Evolutionary conservation across 73 alveolate genomes (phyloP).

Genomic region (Paramecium tetraurelia): DNA sequence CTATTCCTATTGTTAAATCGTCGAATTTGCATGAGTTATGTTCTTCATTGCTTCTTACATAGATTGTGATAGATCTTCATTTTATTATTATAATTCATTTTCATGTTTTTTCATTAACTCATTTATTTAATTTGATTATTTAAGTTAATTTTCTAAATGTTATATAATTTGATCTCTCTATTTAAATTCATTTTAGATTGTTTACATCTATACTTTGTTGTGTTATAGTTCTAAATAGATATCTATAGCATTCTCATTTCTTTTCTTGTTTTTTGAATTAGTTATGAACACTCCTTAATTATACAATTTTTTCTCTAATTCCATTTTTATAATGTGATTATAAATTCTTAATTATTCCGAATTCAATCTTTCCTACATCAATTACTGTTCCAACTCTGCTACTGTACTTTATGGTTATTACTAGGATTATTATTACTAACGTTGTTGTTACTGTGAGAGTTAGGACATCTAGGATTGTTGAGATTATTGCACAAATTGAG

Average conservation of each 20-base stretch:
- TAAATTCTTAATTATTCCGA: slow-evolving; percentile 39
- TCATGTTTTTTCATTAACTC: slow-evolving; percentile 29
- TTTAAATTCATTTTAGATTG: slow-evolving; percentile 26
- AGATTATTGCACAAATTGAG: neutral
- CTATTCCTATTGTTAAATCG: neutral
- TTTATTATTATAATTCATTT: slow-evolving; percentile 1
- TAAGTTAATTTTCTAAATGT: neutral
- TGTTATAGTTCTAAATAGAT: slow-evolving; percentile 20
- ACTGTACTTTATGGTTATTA: neutral
- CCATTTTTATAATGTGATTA: slow-evolving; percentile 39
- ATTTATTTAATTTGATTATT: slow-evolving; percentile 4
- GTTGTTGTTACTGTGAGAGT: neutral
- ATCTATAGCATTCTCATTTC: slow-evolving; percentile 38
- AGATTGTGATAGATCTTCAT: neutral
- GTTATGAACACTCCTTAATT: slow-evolving; percentile 21
- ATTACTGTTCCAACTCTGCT: neutral
- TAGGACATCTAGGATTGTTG: neutral
- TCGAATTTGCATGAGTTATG: neutral
- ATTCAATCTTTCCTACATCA: slow-evolving; percentile 10
- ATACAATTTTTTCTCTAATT: neutral
- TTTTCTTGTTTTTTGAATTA: neutral
- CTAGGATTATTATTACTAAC: neutral
- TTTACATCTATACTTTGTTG: slow-evolving; percentile 13
- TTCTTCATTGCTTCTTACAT: slow-evolving; percentile 18
- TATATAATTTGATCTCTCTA: neutral